These are phyloP conservation scores for Ottelia alismoides DNA, from an alignment of 106 monocot species.

Conservation along the genomic window DNA sequence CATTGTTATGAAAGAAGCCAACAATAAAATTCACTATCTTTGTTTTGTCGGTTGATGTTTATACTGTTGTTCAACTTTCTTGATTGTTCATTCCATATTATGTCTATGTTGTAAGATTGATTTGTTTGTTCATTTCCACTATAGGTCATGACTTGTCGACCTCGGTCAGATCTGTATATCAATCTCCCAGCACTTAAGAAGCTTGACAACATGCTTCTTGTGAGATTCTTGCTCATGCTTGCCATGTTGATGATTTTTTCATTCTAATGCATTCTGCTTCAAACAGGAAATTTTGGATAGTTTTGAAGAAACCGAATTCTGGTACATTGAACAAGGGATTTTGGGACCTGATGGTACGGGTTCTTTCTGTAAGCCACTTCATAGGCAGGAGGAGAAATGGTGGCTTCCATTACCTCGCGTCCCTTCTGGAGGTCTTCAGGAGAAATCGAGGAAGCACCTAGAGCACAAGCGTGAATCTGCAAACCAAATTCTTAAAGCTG, in stretches of 20 bases:
- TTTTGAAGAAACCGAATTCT: constrained; percentile 64
- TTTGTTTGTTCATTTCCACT: too few species aligned
- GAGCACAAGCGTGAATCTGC: constrained; percentile 74
- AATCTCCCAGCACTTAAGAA: constrained; percentile 83
- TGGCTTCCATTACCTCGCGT: constrained; percentile 88
- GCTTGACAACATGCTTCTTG: constrained; percentile 79
- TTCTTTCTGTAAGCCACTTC: constrained; percentile 29
- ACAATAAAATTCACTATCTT: too few species aligned
- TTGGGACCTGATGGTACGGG: constrained; percentile 33
- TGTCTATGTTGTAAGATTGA: too few species aligned
- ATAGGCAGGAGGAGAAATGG: constrained; percentile 81
- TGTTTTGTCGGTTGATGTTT: too few species aligned
- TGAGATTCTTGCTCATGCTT: too few species aligned
- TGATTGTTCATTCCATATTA: too few species aligned
- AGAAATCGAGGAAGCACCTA: constrained; percentile 47
- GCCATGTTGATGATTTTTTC: constrained; percentile 1
- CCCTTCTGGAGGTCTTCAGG: constrained; percentile 59
- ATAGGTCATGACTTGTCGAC: constrained; percentile 86
- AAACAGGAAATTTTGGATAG: constrained; percentile 75
- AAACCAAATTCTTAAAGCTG: constrained; percentile 80
- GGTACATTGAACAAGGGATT: constrained; percentile 88
- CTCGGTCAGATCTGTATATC: constrained; percentile 54
- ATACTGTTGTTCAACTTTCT: too few species aligned
- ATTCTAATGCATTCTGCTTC: neutral
- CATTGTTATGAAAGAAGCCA: too few species aligned